Percentiles rank a stretch among this genome's conserved stretches.
These are phyloP conservation scores for Salvia hispanica DNA, from an alignment of 257 asterid genomes.

Conservation along the genomic window DNA sequence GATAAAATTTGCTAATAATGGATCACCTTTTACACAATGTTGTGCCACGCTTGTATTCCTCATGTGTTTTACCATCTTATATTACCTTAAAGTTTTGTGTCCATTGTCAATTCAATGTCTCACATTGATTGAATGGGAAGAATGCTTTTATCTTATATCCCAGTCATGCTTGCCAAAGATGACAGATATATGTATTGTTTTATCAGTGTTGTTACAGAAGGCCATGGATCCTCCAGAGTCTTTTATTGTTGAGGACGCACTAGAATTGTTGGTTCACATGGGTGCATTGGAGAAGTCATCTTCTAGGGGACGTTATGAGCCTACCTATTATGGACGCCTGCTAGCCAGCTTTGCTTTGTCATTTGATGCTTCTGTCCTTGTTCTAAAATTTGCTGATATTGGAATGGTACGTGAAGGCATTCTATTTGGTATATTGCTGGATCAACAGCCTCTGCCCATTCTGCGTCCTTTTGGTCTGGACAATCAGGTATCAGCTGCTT, in stretches of 20 bases:
- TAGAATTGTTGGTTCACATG: slow-evolving; percentile 64
- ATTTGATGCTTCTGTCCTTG: slow-evolving; percentile 80
- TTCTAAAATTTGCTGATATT: slow-evolving; percentile 77
- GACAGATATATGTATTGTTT: slow-evolving; percentile 19
- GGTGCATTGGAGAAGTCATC: slow-evolving; percentile 66
- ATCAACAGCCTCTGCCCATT: slow-evolving; percentile 81
- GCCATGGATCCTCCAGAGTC: slow-evolving; percentile 90
- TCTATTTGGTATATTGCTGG: slow-evolving; percentile 87
- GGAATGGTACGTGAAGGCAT: slow-evolving; percentile 96
- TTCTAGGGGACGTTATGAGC: slow-evolving; percentile 69
- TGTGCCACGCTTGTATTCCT: neutral
- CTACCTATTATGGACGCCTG: slow-evolving; percentile 85
- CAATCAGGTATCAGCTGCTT: slow-evolving; percentile 52
- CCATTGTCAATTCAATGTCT: neutral
- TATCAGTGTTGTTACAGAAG: slow-evolving; percentile 75
- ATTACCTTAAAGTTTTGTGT: neutral
- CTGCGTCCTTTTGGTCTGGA: slow-evolving; percentile 84
- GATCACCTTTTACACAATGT: neutral
- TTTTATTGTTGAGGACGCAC: slow-evolving; percentile 71
- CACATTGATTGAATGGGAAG: slow-evolving; percentile 17
- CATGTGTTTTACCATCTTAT: slow-evolving; percentile 1
- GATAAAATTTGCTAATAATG: neutral
- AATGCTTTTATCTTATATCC: slow-evolving; percentile 19
- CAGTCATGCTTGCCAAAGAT: slow-evolving; percentile 14
- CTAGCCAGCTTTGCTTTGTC: slow-evolving; percentile 80